Evolutionary conservation across 192 early-diverging fungal genomes (phyloP), one percentile per base, ranked within the genome.

Genomic region (Coemansia sp.): DNA sequence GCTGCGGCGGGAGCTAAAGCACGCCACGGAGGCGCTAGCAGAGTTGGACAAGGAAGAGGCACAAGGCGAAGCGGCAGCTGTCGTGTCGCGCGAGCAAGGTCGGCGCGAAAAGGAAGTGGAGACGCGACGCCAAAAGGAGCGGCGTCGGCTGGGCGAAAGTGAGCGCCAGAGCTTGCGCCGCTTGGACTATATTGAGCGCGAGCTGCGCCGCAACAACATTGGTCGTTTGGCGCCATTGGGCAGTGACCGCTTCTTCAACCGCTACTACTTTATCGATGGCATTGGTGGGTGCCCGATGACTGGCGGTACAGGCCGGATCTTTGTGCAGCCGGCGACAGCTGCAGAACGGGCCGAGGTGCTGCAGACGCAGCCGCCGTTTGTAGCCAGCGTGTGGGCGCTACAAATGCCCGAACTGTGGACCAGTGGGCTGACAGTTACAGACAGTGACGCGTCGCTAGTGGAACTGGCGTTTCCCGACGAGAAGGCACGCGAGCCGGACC

Each of bases 201-300:
- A 93, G 57, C 62, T 89, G 35, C 82, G 86, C 14, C 83, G 84
- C 47, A 84, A 69, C 50, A 87, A 82, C 22, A 85, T 88, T 8
- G 85, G 86, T 23, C 88, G 94, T 3, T 69, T 92, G 58, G 76
- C 64, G 29, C 89, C 92, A 1, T 63, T 98, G 21, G 96, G 94
- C 9, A 67, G 65, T 22, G 96, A 98, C 80, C 87, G 95, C 5
- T 96, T 87, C 70, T 88, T 84, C 62, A 93, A 92, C 72, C 82
- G 87, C 41, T 97, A 98, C 69, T 98, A 90, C 83, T 96, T 89
- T 76, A 87, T 97, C 68, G 96, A 98, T 66, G 84, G 87, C 25
- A 82, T 91, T 27, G 90, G 90, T 38, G 83, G 84, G 21, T 80
- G 80, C 5, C 63, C 73, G 19, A 15, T 62, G n/a, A 66, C 62